Evolutionary conservation across 768 basidiomycete species (phyloP), one percentile per base, ranked within the genome.

Genomic region (Boletus sp.): DNA sequence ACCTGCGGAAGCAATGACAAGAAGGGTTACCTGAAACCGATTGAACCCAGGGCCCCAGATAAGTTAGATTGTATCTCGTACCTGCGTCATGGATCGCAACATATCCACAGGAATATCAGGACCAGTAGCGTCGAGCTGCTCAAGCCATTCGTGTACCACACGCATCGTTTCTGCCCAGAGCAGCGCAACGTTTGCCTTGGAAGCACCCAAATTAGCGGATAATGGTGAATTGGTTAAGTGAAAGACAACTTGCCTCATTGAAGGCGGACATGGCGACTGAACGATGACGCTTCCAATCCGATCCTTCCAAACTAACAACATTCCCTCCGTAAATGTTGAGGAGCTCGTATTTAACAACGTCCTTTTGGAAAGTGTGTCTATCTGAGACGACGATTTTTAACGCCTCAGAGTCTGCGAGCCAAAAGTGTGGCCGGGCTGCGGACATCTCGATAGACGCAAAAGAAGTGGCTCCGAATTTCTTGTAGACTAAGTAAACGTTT

Each of bases 211-310:
- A 29, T 63, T 24, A 55, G 47, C 30, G n/a, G 28, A 54, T 6
- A 8, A 24, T 0, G 32, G 1, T 9, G 30, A 20, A 47, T 17
- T 15, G 28, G 14, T 15, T 9, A 15, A n/a, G 28, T 35, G 17
- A 40, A 18, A 28, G 11, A 32, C 15, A 15, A 47, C 65, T 47
- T 53, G 71, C 81, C 68, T 82, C 81, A 46, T 75, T 80, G 65
- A 83, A 83, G 1, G 81, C 81, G 10, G 78, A 75, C 52, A 77
- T 80, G 20, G 78, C 69, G 1, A 79, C 70, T 10, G 63, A 66
- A 42, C 79, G 72, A 58, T 81, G 80, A 2, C 78, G 71, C 49
- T 77, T 77, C 80, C 81, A 83, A n/a, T 77, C 74, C 0, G 73
- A 51, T 7, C 75, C 78, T 49, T 79, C 80, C 0, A 65, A 62